A percentile compares a stretch with the other conserved stretches of the same genome.
Evolutionary conservation across 2,329 filamentous ascomycete species (phyloP).

Genomic region (Claviceps capensis): DNA sequence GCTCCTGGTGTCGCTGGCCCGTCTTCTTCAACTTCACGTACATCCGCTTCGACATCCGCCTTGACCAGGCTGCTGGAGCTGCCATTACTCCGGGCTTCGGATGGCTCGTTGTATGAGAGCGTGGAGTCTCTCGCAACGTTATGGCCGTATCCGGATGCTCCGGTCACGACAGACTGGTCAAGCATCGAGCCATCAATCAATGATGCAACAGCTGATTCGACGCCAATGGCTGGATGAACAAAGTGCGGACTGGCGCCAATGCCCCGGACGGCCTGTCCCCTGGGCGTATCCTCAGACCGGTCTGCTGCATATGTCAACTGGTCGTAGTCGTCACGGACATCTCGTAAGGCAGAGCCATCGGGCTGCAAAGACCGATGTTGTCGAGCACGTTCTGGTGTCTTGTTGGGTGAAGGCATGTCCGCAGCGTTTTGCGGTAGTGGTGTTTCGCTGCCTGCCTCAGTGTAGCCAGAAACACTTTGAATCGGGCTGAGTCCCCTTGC

Average conservation of each 20-base stretch:
- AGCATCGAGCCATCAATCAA: slow-evolving; percentile 62
- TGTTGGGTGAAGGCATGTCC: slow-evolving; percentile 38
- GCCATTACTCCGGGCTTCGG: slow-evolving; percentile 19
- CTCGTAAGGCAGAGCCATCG: slow-evolving; percentile 22
- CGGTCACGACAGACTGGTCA: slow-evolving; percentile 55
- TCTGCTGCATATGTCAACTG: slow-evolving; percentile 40
- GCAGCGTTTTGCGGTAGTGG: slow-evolving; percentile 43
- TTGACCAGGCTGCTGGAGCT: slow-evolving; percentile 27
- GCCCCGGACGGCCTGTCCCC: slow-evolving; percentile 57
- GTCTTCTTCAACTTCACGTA: slow-evolving; percentile 25
- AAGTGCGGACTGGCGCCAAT: slow-evolving; percentile 64
- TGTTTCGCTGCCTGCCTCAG: slow-evolving; percentile 50
- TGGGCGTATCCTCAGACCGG: slow-evolving; percentile 44
- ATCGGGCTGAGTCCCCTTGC: slow-evolving; percentile 72
- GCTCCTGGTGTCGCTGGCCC: slow-evolving; percentile 26
- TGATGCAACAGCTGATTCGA: slow-evolving; percentile 86
- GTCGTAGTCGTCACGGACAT: slow-evolving; percentile 39
- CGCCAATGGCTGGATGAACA: slow-evolving; percentile 55
- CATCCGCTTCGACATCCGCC: slow-evolving; percentile 22
- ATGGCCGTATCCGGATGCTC: slow-evolving; percentile 38
- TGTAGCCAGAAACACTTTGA: slow-evolving; percentile 82
- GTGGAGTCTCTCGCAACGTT: slow-evolving; percentile 23
- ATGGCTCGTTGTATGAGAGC: slow-evolving; percentile 20
- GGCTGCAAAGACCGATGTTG: slow-evolving; percentile 22
- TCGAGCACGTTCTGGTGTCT: slow-evolving; percentile 28